phyloP scores from a whole-genome alignment of 495 filamentous ascomycete species.

The Amorphotheca resinae region DNA sequence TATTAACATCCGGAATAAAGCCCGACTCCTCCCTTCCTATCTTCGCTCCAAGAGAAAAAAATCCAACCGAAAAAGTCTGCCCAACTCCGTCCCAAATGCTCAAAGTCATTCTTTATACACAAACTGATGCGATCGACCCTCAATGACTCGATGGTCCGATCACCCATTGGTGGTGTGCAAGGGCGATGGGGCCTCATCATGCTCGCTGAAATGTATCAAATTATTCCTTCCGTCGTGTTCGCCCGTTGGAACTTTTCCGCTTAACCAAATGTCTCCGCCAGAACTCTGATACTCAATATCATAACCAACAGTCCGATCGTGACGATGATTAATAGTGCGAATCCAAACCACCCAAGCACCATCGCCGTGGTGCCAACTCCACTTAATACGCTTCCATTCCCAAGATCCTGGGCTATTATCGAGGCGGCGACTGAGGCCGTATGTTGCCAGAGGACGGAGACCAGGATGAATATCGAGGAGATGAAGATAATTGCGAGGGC shows the following conservation, averaged over 20 bases:
- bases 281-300: constrained; percentile 75
- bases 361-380: constrained; percentile 88
- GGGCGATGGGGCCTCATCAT: constrained; percentile 12
- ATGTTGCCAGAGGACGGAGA: constrained; percentile 68
- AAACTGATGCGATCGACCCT: background rate
- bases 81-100: constrained; percentile 22
- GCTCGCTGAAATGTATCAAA: constrained; percentile 13
- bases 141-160: constrained; percentile 3
- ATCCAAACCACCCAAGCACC: constrained; percentile 95
- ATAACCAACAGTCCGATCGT: constrained; percentile 91
- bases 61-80: constrained; percentile 8
- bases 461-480: constrained; percentile 64
- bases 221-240: background rate
- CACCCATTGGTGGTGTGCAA: constrained; percentile 2
- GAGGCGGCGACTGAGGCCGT: constrained; percentile 90
- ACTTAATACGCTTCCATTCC: constrained; percentile 81
- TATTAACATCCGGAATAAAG: constrained; percentile 13
- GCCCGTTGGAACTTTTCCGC: background rate
- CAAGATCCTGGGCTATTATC: constrained; percentile 85
- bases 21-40: background rate
- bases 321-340: constrained; percentile 80
- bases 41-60: constrained; percentile 1
- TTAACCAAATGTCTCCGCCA: constrained; percentile 19
- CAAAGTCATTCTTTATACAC: constrained; percentile 12
- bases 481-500: constrained; percentile 71